These are phyloP conservation scores for Coemansia sp. DNA, from an alignment of 192 early-diverging fungal genomes.

Conservation along the genomic window DNA sequence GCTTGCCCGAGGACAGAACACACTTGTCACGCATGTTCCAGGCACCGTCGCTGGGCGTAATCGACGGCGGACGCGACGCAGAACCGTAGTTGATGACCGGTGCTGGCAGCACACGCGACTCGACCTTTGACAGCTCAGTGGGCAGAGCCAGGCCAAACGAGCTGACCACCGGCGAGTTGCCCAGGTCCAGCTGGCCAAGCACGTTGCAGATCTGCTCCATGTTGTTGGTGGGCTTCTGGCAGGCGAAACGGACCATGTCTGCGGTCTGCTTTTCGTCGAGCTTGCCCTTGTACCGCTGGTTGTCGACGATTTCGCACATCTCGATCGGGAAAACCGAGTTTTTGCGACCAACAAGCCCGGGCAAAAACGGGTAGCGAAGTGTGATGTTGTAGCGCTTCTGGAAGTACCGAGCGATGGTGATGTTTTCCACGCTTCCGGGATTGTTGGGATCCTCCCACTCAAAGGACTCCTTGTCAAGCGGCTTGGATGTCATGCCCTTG, in stretches of 20 bases:
- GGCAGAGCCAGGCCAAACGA: constrained; percentile 74
- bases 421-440: constrained; percentile 53
- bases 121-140: constrained; percentile 65
- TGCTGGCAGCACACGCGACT: constrained; percentile 75
- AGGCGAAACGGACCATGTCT: constrained; percentile 95
- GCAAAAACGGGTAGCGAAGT: constrained; percentile 77
- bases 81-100: constrained; percentile 72
- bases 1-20: constrained; percentile 66
- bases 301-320: constrained; percentile 78
- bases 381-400: constrained; percentile 65
- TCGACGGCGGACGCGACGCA: constrained; percentile 46
- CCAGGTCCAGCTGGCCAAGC: constrained; percentile 64
- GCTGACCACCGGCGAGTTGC: constrained; percentile 69
- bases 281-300: constrained; percentile 81
- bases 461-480: constrained; percentile 75
- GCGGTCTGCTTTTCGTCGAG: constrained; percentile 84
- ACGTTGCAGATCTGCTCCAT: constrained; percentile 76
- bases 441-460: constrained; percentile 53
- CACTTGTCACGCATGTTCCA: constrained; percentile 88
- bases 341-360: constrained; percentile 73
- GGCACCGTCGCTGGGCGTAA: constrained; percentile 68
- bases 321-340: constrained; percentile 86
- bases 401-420: constrained; percentile 81
- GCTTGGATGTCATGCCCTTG: constrained; percentile 61
- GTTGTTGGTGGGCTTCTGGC: constrained; percentile 80